These are phyloP conservation scores for Heritiera littoralis DNA, from an alignment of 345 rosid species.

Conservation along the genomic window DNA sequence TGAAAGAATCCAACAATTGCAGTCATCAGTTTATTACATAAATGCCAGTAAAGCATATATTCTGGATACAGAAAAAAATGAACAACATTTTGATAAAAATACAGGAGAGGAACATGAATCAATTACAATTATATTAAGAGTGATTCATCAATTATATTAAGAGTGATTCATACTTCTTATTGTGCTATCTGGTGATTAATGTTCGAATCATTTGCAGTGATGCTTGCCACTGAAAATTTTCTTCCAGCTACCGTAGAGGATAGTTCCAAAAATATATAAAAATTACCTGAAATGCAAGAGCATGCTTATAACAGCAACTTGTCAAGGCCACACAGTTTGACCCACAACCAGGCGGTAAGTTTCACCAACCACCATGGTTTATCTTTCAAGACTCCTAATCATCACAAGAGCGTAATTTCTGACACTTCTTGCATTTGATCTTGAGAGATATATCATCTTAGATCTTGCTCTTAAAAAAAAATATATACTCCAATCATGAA, in stretches of 20 bases:
- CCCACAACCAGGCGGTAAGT: conserved; percentile 2
- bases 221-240: neutral
- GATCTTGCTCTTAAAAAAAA: conserved; percentile 15
- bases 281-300: neutral
- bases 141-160: neutral
- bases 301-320: conserved; percentile 25
- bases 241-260: neutral
- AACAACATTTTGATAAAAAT: neutral
- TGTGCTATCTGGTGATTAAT: neutral
- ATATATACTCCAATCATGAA: neutral
- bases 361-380: neutral
- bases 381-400: neutral
- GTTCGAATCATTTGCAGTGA: neutral
- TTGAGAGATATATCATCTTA: conserved; percentile 7
- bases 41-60: neutral
- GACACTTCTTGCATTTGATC: neutral
- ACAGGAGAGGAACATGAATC: neutral
- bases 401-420: neutral
- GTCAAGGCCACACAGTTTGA: neutral
- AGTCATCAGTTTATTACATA: neutral
- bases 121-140: neutral
- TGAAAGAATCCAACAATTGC: neutral
- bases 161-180: neutral
- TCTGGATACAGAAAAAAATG: neutral
- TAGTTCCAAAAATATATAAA: neutral